Percentiles rank a stretch among this genome's conserved stretches.
phyloP scores from a whole-genome alignment of 805 yeast species.

The Spathaspora passalidarum region DNA sequence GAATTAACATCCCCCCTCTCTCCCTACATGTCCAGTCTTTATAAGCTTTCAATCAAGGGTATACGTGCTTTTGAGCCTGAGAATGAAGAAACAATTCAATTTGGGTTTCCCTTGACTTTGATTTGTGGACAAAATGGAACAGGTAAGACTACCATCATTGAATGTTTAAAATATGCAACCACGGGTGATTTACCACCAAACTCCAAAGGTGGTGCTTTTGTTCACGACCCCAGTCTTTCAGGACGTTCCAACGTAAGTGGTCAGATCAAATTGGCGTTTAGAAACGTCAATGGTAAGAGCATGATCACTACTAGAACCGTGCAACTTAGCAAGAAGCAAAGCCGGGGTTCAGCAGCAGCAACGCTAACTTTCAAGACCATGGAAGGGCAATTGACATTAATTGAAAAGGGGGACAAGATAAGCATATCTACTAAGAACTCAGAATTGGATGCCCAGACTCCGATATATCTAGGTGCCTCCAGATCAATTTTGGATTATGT shows the following conservation, averaged over 20 bases:
- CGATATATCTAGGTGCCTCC: conserved; percentile 82
- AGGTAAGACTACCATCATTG: conserved; percentile 95
- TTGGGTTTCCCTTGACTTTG: conserved; percentile 85
- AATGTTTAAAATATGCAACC: conserved; percentile 88
- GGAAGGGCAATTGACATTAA: conserved; percentile 80
- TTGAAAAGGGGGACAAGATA: conserved; percentile 63
- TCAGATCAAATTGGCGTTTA: conserved; percentile 85
- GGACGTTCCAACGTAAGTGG: conserved; percentile 80
- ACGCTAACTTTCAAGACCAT: conserved; percentile 74
- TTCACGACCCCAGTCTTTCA: conserved; percentile 84
- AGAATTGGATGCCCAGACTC: conserved; percentile 80
- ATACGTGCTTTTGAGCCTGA: conserved; percentile 88
- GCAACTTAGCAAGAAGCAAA: conserved; percentile 62
- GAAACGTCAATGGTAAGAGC: conserved; percentile 64
- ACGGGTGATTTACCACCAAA: conserved; percentile 97
- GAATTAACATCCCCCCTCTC: not conserved
- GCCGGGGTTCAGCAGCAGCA: conserved; percentile 31
- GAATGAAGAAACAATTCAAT: conserved; percentile 80
- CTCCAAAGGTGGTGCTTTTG: conserved; percentile 92
- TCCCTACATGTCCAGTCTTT: conserved; percentile 44
- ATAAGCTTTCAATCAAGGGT: conserved; percentile 64
- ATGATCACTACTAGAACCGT: conserved; percentile 88
- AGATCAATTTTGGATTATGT: conserved; percentile 87
- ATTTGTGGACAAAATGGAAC: conserved; percentile 96
- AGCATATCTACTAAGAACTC: conserved; percentile 78